These are phyloP conservation scores for Phytopythium ostracodes DNA, from an alignment of 352 stramenopile genomes.

Conservation along the genomic window DNA sequence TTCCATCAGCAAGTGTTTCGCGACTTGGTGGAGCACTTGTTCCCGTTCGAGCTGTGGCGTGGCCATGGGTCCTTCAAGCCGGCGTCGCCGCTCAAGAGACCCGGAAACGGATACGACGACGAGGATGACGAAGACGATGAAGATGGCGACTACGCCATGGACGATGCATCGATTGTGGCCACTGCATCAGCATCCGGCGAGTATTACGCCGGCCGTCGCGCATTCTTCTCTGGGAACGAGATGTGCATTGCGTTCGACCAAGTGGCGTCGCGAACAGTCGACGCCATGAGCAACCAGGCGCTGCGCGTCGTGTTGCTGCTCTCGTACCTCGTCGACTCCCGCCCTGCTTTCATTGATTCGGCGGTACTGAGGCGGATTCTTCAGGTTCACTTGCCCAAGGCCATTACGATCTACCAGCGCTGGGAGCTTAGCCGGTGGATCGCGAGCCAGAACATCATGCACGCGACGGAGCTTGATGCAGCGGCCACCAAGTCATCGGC, in stretches of 20 bases:
- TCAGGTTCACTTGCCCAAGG: slow-evolving; percentile 42
- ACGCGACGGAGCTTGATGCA: slow-evolving; percentile 37
- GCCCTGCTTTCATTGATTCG: slow-evolving; percentile 45
- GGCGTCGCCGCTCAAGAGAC: slow-evolving; percentile 16
- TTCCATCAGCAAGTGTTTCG: slow-evolving; percentile 55
- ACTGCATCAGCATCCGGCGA: slow-evolving; percentile 13
- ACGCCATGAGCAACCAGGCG: slow-evolving; percentile 58
- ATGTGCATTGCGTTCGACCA: slow-evolving; percentile 60
- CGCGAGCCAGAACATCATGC: slow-evolving; percentile 49
- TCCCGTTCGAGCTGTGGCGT: slow-evolving; percentile 37
- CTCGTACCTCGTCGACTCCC: slow-evolving; percentile 54
- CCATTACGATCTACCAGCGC: slow-evolving; percentile 66
- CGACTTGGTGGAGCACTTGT: slow-evolving; percentile 52
- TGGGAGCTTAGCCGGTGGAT: slow-evolving; percentile 69
- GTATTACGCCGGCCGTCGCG: slow-evolving; percentile 25
- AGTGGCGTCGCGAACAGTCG: slow-evolving; percentile 49
- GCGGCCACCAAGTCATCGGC: slow-evolving; percentile 37
- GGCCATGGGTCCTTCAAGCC: slow-evolving; percentile 19
- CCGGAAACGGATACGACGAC: slow-evolving; percentile 24
- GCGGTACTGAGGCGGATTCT: slow-evolving; percentile 37
- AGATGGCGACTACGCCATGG: slow-evolving; percentile 35
- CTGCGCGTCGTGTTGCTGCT: slow-evolving; percentile 65
- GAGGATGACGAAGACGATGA: slow-evolving; percentile 26
- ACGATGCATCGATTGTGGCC: slow-evolving; percentile 11
- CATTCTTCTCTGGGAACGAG: slow-evolving; percentile 47